Evolutionary conservation across 352 stramenopile species (phyloP).

Genomic region (Pythium monospermum): DNA sequence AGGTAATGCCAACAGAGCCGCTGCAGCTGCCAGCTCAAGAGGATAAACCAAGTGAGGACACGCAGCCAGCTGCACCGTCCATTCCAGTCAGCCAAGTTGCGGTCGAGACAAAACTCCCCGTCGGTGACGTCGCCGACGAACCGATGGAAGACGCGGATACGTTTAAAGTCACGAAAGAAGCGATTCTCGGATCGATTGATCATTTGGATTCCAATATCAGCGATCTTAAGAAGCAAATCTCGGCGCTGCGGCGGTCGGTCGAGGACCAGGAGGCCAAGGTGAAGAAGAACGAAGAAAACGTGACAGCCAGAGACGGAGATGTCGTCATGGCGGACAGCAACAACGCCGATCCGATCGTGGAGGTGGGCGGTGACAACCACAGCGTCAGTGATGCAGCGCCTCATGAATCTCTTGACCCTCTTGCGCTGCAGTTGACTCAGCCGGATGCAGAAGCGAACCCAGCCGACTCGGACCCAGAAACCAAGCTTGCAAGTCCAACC

Average conservation of each 20-base stretch:
- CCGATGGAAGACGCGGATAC: conserved; percentile 3
- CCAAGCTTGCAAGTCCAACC: no score
- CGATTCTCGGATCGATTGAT: conserved; percentile 79
- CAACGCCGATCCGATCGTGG: neutral
- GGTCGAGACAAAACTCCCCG: no score
- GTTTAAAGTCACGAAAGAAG: conserved; percentile 57
- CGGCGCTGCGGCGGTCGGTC: conserved; percentile 40
- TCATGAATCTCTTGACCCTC: no score
- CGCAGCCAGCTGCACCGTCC: no score
- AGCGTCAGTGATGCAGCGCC: no score
- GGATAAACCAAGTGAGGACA: no score
- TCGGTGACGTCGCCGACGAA: no score
- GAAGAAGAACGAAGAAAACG: neutral
- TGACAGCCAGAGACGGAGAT: neutral
- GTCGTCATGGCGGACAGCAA: conserved; percentile 1
- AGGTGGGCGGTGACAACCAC: neutral
- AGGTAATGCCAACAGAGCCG: no score
- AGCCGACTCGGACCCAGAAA: neutral
- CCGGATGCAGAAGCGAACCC: neutral
- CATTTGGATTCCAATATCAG: conserved; percentile 62
- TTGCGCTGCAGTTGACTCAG: no score
- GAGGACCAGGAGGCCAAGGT: conserved; percentile 28
- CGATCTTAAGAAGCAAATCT: conserved; percentile 69
- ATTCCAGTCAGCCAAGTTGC: no score
- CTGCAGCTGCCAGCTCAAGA: no score